A percentile compares a stretch with the other conserved stretches of the same genome.
Evolutionary conservation across 1,139 yeast genomes (phyloP).

Genomic region (Zygosaccharomyces sapae): DNA sequence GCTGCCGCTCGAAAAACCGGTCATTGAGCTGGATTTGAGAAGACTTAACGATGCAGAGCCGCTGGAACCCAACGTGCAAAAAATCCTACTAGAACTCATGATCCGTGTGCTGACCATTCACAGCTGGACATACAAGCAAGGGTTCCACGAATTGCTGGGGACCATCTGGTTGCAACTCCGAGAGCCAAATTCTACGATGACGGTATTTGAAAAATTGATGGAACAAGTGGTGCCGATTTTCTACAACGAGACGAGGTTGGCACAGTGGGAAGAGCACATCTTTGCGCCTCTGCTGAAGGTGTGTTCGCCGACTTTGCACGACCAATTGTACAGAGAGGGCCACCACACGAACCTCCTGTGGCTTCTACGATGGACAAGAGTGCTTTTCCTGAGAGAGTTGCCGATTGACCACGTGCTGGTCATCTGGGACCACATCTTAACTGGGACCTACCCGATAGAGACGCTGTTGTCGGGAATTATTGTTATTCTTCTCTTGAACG

Average conservation of each 20-base stretch:
- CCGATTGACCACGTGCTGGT: slow-evolving; percentile 46
- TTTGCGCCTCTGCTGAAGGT: slow-evolving; percentile 49
- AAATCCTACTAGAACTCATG: slow-evolving; percentile 48
- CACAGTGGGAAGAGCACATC: slow-evolving; percentile 35
- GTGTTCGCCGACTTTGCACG: slow-evolving; percentile 38
- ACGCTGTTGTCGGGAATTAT: slow-evolving; percentile 50
- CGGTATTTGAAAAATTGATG: slow-evolving; percentile 36
- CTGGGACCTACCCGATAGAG: slow-evolving; percentile 33
- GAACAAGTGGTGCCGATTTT: slow-evolving; percentile 29
- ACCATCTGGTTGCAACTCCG: slow-evolving; percentile 50
- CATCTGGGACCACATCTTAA: slow-evolving; percentile 57
- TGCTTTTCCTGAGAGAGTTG: slow-evolving; percentile 55
- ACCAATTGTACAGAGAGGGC: slow-evolving; percentile 38
- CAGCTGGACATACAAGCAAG: slow-evolving; percentile 52
- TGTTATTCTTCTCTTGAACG: slow-evolving; percentile 48
- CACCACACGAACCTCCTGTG: slow-evolving; percentile 59
- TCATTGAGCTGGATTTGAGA: slow-evolving; percentile 61
- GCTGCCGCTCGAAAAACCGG: slow-evolving; percentile 36
- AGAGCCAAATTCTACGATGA: slow-evolving; percentile 28
- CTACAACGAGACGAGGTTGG: slow-evolving; percentile 34
- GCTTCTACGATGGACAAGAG: slow-evolving; percentile 61
- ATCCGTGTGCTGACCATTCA: slow-evolving; percentile 42
- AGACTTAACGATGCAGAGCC: slow-evolving; percentile 56
- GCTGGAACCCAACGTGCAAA: slow-evolving; percentile 38
- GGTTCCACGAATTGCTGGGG: slow-evolving; percentile 66